Base-by-base conservation (phyloP, 2,329 filamentous ascomycete species). In the Fusarium foetens region DNA sequence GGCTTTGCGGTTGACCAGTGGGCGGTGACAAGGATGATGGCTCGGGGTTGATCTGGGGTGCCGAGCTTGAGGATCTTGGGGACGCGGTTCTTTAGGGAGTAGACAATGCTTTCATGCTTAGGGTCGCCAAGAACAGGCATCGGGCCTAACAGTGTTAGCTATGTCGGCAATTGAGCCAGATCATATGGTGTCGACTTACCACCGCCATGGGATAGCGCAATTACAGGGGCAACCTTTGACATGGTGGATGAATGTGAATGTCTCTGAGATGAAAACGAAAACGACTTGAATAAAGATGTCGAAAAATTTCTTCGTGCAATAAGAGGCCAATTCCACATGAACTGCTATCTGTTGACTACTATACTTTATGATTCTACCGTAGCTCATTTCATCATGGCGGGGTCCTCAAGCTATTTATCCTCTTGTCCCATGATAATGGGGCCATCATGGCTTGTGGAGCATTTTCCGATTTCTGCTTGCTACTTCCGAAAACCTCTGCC, bases 91-190 rank as follows among this genome's bases (percentile, higher is more conserved):
- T 83, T 83, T 66, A 91, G 82, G 1, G 87, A 90, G 53, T 82
- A 79, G 39, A 84, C 84, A 71, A 90, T 86, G 42, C 80, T 76
- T 23, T 82, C 81, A 75, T 90, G 88, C 11, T 70, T 76, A 0
- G 87, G 86, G 76, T 91, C 88, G 66, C 84, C 84, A 10, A 91
- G 81, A 23, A 90, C 63, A 8, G 89, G 89, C 83, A 91, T 83
- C 5, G 89, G 89, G 3, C 89, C 85, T 84, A 46, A 14, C 10
- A 4, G 38, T 43, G 41, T 65, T 16, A 70, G 42, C 25, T 35
- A 17, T 25, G 2, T 14, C n/a, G 8, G n/a, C 5, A 13, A 19
- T 23, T 31, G 43, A 53, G 35, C 7, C 9, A 27, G 21, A 35
- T 36, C 33, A n/a, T 43, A 53, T 6, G 9, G 25, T 31, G n/a